Evolutionary conservation across 169 alveolate genomes (phyloP), one percentile per base, ranked within the genome.

Genomic region (Eimeria tenella): DNA sequence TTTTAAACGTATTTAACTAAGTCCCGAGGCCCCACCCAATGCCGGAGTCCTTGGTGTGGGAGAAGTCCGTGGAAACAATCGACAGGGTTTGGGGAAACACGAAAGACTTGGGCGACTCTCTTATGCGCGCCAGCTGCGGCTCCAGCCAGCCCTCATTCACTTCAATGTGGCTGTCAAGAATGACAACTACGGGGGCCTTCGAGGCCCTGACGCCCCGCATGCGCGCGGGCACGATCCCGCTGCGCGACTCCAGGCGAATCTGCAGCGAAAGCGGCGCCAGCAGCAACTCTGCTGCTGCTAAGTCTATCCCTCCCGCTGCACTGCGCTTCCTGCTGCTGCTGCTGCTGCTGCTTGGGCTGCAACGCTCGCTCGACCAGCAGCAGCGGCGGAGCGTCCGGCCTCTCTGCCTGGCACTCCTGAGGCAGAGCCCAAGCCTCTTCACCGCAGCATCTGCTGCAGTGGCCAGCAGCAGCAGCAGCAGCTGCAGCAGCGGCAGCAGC

Each of bases 101-200:
- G 5, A 94, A 87, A 8, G 96, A 84, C 25, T 94, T 91, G 25
- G 95, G 95, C 4, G 95, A 58, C 21, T 91, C 96, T 53, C 53
- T 23, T 4, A 95, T 79, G 19, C 97, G 88, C 4, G 52, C 42
- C 5, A 95, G 86, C 81, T 79, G 95, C 1, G 97, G 97, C 81
- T 95, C 97, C 10, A 95, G 94, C 97, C 97, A 95, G 31, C 95
- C 94, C 50, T 65, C 74, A 11, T 56, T 73, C 42, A 95, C 95
- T 56, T 95, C 97, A 31, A 95, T 93, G 58, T 95, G 97, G 62
- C 96, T 91, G 79, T 95, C 97, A 8, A 95, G 88, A 23, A 95
- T 49, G 6, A 95, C 96, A 63, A 95, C 31, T 10, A 94, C 95
- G 19, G 96, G 95, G 42, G 96, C 95, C 50, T 62, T 23, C 4